A percentile compares a stretch with the other conserved stretches of the same genome.
Evolutionary conservation across 73 alveolate genomes (phyloP).

Genomic region (Uronychia setigera): DNA sequence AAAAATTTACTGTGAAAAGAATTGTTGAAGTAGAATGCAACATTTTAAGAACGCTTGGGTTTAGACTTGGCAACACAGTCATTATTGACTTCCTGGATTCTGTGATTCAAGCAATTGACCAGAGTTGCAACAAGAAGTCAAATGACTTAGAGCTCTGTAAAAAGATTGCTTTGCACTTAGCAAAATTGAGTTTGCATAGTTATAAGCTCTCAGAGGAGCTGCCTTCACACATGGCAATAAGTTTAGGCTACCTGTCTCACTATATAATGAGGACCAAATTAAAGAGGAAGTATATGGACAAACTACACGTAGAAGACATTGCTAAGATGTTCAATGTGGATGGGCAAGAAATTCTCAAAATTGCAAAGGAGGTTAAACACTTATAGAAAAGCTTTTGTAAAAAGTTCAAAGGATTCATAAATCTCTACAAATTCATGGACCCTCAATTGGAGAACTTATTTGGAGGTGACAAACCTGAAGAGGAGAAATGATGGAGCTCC

Average conservation of each 20-base stretch:
- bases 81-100: constrained; percentile 19
- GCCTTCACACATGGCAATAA: background rate
- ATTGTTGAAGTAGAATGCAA: constrained; percentile 72
- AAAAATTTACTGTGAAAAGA: constrained; percentile 67
- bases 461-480: background rate
- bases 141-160: background rate
- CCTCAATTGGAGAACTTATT: background rate
- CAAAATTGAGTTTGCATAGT: background rate
- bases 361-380: background rate
- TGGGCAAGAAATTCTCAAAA: background rate
- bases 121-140: background rate
- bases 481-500: background rate
- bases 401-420: background rate
- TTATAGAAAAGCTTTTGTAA: background rate
- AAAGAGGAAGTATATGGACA: background rate
- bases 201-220: background rate
- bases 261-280: background rate
- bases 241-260: background rate
- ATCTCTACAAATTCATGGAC: background rate
- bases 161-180: background rate
- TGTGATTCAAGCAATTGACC: background rate
- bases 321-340: background rate
- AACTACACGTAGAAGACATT: background rate
- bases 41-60: constrained; percentile 67
- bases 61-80: constrained; percentile 70